Base-by-base conservation (phyloP, 192 early-diverging fungal genomes). In the Thamnidium elegans region DNA sequence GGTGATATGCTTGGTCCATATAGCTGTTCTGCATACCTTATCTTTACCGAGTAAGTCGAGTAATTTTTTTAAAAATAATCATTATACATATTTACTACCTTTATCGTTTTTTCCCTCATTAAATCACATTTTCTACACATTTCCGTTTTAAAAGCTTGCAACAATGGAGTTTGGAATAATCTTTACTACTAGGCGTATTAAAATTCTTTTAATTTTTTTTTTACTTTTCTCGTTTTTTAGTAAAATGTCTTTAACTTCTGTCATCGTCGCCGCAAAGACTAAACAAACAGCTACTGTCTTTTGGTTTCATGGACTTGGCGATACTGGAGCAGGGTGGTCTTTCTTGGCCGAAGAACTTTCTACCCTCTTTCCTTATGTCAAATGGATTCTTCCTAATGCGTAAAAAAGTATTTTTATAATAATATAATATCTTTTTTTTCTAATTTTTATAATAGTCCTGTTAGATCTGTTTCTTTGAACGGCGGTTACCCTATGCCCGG, bases 371-470 rank as follows among this genome's bases (percentile, higher is more conserved):
- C 92, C 90, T 7, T 89, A 94, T 70, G 86, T 93, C 70, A 98
- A 98, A 80, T 96, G 87, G 66, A 75, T 98, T 34, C 81, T 95
- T 34, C 96, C 96, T 1, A 86, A 94, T 72, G 95, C 94, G 67
- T 83, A 65, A 80, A 75, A 52, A n/a, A 8, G 4, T 23, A n/a
- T 7, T 51, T 15, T 65, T 14, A 32, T 50, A 20, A 7, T 44
- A 13, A 2, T 7, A 36, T 1, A 21, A 13, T 20, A 48, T 10
- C 31, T 31, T 7, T 45, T 44, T 3, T 52, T 54, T 26, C 10
- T 23, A 54, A 6, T 23, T 55, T 54, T 55, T 47, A 14, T 31
- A 46, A 46, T 60, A 81, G 75, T 4, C 87, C 85, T 15, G 66
- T 69, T 17, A 72, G 78, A 51, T 82, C 85, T 7, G 82, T 91